Evolutionary conservation across 495 filamentous ascomycete genomes (phyloP).

Genomic region (Penicillium steckii): DNA sequence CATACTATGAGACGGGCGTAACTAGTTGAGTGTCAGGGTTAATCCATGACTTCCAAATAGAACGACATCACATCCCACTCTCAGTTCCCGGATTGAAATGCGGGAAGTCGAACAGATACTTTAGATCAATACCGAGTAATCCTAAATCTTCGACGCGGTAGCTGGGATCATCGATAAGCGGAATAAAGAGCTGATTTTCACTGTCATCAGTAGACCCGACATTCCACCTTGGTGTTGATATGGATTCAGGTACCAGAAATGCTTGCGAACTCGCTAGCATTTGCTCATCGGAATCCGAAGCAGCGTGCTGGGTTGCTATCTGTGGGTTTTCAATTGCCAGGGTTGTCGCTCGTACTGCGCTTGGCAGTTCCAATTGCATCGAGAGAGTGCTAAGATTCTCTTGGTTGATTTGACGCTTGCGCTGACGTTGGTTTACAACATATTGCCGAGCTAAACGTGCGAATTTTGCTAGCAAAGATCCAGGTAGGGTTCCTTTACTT

Average conservation of each 20-base stretch:
- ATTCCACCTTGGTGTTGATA: neutral
- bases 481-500: conserved; percentile 27
- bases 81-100: no score
- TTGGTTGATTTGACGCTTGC: neutral
- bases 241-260: neutral
- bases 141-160: neutral
- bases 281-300: no score
- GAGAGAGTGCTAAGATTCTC: no score
- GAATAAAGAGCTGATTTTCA: neutral
- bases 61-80: no score
- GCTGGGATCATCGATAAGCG: conserved; percentile 3
- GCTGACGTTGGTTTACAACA: conserved; percentile 6
- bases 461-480: conserved; percentile 33
- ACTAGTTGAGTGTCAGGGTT: no score
- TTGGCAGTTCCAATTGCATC: no score
- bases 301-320: no score
- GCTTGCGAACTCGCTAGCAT: neutral
- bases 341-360: neutral
- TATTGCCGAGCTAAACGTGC: conserved; percentile 33
- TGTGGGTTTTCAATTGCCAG: neutral
- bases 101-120: conserved; percentile 4
- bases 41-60: no score
- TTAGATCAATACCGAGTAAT: neutral
- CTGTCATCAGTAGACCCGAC: neutral
- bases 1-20: no score